A percentile compares a stretch with the other conserved stretches of the same genome.
Evolutionary conservation across 139 green algal genomes (phyloP).

Genomic region (Micromonas pusilla): DNA sequence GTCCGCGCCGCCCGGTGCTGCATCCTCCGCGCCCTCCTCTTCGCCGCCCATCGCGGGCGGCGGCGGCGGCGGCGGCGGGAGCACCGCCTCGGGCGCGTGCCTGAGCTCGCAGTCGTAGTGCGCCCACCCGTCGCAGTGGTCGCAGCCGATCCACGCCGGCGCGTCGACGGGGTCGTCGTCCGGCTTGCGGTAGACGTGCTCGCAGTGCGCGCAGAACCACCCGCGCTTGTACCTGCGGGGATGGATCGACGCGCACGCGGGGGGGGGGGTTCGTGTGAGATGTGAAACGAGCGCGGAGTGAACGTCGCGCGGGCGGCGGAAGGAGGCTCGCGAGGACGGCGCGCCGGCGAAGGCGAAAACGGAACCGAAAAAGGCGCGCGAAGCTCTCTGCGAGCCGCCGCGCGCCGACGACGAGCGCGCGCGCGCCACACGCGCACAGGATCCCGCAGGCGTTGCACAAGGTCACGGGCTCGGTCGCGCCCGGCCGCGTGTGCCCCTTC

Average conservation of each 20-base stretch:
- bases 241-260: too few species aligned
- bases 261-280: too few species aligned
- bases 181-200: neutral
- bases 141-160: conserved; percentile 23
- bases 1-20: too few species aligned
- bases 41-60: neutral
- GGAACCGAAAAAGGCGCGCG: too few species aligned
- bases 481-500: neutral
- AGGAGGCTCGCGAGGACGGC: too few species aligned
- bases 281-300: too few species aligned
- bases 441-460: conserved; percentile 25
- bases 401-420: too few species aligned
- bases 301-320: too few species aligned
- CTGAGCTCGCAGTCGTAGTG: neutral
- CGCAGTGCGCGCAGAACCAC: conserved; percentile 13
- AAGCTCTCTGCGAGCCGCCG: too few species aligned
- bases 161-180: conserved; percentile 11
- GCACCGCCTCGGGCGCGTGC: neutral
- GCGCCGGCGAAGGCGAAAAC: too few species aligned
- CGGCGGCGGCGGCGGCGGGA: too few species aligned
- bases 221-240: conserved; percentile 26
- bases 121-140: neutral
- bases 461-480: neutral
- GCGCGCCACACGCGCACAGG: too few species aligned
- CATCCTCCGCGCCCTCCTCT: neutral